These are phyloP conservation scores for Cladophialophora carrionii DNA, from an alignment of 2,329 filamentous ascomycete genomes.

Conservation along the genomic window DNA sequence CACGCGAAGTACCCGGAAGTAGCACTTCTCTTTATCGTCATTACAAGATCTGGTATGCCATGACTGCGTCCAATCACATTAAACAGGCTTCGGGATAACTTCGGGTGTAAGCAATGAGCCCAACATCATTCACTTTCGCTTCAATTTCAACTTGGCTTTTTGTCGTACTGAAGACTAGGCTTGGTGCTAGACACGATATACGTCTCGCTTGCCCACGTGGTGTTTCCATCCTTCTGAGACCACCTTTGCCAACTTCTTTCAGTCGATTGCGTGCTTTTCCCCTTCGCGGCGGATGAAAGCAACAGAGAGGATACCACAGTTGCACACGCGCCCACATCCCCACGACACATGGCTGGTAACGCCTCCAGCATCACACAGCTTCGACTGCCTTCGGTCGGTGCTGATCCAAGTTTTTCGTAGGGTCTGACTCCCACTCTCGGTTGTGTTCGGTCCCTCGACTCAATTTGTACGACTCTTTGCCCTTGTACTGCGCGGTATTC, in stretches of 20 bases:
- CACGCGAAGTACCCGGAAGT: too few species aligned
- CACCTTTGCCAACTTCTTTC: background rate
- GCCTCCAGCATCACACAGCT: constrained; percentile 4
- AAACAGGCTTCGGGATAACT: background rate
- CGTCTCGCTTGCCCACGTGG: background rate
- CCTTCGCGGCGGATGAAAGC: too few species aligned
- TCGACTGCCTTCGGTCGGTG: constrained; percentile 2
- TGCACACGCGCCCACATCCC: background rate
- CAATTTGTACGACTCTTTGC: constrained; percentile 22
- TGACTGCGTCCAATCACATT: background rate
- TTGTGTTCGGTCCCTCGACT: constrained; percentile 26
- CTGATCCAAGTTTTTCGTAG: background rate
- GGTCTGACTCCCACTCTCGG: constrained; percentile 12
- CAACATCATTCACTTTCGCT: background rate
- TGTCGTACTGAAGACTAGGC: background rate
- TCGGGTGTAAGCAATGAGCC: background rate
- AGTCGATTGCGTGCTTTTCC: background rate
- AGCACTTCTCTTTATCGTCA: too few species aligned
- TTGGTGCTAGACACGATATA: background rate
- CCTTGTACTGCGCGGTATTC: constrained; percentile 26
- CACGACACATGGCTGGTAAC: background rate
- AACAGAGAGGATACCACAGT: background rate
- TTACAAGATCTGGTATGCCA: background rate
- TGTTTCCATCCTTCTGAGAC: background rate
- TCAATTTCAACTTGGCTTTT: background rate